Percentiles rank a stretch among this genome's conserved stretches.
phyloP scores from a whole-genome alignment of 345 rosid species.

The Kernera saxatilis region DNA sequence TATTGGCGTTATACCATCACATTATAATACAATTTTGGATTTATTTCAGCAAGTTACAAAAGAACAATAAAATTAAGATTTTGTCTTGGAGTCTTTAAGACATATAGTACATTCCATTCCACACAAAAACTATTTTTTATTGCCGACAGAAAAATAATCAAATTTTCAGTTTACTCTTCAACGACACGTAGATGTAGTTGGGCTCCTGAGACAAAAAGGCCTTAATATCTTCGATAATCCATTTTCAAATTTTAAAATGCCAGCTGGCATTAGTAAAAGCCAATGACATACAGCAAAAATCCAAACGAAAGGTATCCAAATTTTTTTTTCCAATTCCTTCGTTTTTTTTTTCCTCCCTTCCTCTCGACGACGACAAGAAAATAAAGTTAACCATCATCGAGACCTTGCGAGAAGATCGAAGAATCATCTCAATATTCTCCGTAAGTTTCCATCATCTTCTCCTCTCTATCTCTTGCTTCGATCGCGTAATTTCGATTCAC shows the following conservation, averaged over 20 bases:
- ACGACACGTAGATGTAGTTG: not conserved
- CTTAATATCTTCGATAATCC: not conserved
- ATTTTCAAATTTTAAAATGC: not conserved
- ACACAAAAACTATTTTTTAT: not conserved
- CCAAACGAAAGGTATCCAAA: not conserved
- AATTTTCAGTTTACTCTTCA: not conserved
- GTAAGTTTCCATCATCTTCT: slow-evolving; percentile 8
- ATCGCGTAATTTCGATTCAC: not conserved
- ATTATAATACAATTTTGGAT: not conserved
- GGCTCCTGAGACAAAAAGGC: not conserved
- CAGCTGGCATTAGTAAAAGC: slow-evolving; percentile 16
- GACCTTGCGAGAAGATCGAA: not conserved
- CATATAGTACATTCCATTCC: not conserved
- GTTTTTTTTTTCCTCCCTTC: not conserved
- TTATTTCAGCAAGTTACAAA: not conserved
- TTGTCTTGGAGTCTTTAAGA: too few relatives aligned
- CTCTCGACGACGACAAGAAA: not conserved
- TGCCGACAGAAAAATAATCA: slow-evolving; percentile 1
- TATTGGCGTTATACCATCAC: too few relatives aligned
- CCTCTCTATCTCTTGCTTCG: not conserved
- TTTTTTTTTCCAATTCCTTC: not conserved
- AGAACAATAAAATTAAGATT: not conserved
- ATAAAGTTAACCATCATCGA: not conserved
- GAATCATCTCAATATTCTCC: slow-evolving; percentile 12
- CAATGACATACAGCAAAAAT: not conserved